Percentiles rank a stretch among this genome's conserved stretches.
These are phyloP conservation scores for Microsporum canis DNA, from an alignment of 2,329 filamentous ascomycete species.

Conservation along the genomic window DNA sequence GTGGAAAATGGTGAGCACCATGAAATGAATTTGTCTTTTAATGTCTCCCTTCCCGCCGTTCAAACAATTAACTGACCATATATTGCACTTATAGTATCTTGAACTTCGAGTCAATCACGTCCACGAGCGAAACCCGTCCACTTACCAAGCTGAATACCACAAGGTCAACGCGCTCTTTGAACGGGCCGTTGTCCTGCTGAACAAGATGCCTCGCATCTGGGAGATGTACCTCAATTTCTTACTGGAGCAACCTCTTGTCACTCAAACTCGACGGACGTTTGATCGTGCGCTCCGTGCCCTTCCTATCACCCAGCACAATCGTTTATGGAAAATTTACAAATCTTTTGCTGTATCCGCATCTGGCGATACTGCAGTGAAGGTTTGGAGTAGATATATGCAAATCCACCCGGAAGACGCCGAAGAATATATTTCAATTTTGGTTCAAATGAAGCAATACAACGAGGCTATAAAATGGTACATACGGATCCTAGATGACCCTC, in stretches of 20 bases:
- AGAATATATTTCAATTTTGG: conserved; percentile 83
- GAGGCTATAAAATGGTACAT: conserved; percentile 90
- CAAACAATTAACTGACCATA: conserved; percentile 2
- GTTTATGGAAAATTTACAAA: conserved; percentile 86
- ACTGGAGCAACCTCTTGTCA: conserved; percentile 82
- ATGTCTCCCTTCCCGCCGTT: background rate
- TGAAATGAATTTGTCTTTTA: background rate
- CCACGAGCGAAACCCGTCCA: conserved; percentile 67
- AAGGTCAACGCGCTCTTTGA: conserved; percentile 96
- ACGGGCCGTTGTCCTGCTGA: conserved; percentile 78
- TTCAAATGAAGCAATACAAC: conserved; percentile 71
- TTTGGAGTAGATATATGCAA: conserved; percentile 95
- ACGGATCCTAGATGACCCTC: conserved; percentile 76
- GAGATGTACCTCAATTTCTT: conserved; percentile 92
- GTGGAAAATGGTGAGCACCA: conserved; percentile 68
- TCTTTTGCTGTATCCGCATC: conserved; percentile 85
- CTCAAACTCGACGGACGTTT: conserved; percentile 73
- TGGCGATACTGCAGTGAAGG: conserved; percentile 78
- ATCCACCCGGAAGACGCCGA: conserved; percentile 91
- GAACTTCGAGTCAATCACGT: conserved; percentile 73
- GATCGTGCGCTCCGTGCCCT: conserved; percentile 84
- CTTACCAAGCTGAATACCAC: conserved; percentile 66
- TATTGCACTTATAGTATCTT: conserved; percentile 54
- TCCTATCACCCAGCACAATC: conserved; percentile 87
- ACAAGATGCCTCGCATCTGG: conserved; percentile 99